These are phyloP conservation scores for Rutidosis leptorrhynchoides DNA, from an alignment of 129 eudicot genomes.

Conservation along the genomic window DNA sequence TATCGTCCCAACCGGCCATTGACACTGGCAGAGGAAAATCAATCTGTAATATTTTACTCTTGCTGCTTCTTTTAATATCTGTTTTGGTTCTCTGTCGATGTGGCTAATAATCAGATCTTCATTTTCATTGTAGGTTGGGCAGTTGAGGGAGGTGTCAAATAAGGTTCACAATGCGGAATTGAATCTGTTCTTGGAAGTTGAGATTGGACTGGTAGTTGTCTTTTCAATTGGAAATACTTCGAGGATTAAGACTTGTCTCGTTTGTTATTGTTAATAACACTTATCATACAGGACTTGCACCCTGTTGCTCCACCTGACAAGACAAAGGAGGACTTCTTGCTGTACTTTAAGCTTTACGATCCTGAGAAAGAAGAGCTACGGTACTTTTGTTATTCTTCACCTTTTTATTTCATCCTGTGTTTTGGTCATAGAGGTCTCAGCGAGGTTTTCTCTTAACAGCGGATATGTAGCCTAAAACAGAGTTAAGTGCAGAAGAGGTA, in stretches of 20 bases:
- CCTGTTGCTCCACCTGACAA: slow-evolving; percentile 53
- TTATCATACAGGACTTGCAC: slow-evolving; percentile 50
- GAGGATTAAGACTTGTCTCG: too few relatives aligned
- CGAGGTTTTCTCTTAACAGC: too few relatives aligned
- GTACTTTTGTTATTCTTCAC: slow-evolving; percentile 36
- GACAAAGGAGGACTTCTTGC: slow-evolving; percentile 54
- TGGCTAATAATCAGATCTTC: too few relatives aligned
- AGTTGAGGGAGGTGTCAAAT: not conserved
- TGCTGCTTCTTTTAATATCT: too few relatives aligned
- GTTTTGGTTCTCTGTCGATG: too few relatives aligned
- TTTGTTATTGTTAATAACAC: too few relatives aligned
- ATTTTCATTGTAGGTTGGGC: slow-evolving; percentile 11
- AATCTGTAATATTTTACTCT: slow-evolving; percentile 22
- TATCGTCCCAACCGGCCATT: not conserved
- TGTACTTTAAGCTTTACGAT: slow-evolving; percentile 65
- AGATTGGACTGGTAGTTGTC: not conserved
- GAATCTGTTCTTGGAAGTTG: slow-evolving; percentile 7
- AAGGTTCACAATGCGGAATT: not conserved
- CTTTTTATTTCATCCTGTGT: too few relatives aligned
- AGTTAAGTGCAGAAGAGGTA: too few relatives aligned
- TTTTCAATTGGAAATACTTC: too few relatives aligned
- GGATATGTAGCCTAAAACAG: too few relatives aligned
- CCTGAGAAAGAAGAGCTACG: slow-evolving; percentile 66
- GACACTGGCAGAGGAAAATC: slow-evolving; percentile 55
- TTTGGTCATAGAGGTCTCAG: too few relatives aligned